Evolutionary conservation across 169 alveolate species (phyloP), one percentile per base, ranked within the genome.

Genomic region (Cryptosporidium bovis): DNA sequence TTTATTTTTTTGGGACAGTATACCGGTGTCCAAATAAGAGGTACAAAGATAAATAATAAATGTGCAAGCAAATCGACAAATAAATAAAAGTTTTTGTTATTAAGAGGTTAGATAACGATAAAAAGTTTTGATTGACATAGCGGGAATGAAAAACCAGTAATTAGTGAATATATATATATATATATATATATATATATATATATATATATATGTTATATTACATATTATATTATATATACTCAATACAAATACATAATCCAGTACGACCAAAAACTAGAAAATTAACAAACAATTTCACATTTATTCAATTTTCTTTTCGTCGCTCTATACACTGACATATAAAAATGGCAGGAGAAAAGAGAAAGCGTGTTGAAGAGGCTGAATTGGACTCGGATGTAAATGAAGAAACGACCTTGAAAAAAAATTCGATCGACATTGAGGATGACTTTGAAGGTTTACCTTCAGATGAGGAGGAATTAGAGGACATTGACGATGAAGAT

Each of bases 371-470:
- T 31, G 64, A 60, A n/a, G 87, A 77, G 34, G 64, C 65, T 44
- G 87, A 77, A 53, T 68, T 62, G 0, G 87, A 77, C 71, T 77
- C 87, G 46, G 71, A 24, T 56, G 55, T 34, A 18, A 71, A 77
- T 51, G 87, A 60, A 18, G 87, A 77, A 62, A 60, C 71, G 12
- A 77, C 58, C 40, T 24, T 60, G 46, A 77, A 77, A 31, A 77
- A 77, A 48, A 56, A 77, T n/a, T 77, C 87, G 16, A 64, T 60
- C 4, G 77, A 77, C 8, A 71, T 40, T 13, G 87, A 77, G 46
- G 87, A 77, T 66, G 64, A 77, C 46, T 77, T 77, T 77, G 87
- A 77, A 58, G 87, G 87, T 27, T 62, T 77, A 46, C 87, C 87
- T 34, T 56, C 69, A 12, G 87, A 77, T 20, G 87, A 77, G 50